These are phyloP conservation scores for Cryptosporidium baileyi DNA, from an alignment of 169 alveolate genomes.

Conservation along the genomic window DNA sequence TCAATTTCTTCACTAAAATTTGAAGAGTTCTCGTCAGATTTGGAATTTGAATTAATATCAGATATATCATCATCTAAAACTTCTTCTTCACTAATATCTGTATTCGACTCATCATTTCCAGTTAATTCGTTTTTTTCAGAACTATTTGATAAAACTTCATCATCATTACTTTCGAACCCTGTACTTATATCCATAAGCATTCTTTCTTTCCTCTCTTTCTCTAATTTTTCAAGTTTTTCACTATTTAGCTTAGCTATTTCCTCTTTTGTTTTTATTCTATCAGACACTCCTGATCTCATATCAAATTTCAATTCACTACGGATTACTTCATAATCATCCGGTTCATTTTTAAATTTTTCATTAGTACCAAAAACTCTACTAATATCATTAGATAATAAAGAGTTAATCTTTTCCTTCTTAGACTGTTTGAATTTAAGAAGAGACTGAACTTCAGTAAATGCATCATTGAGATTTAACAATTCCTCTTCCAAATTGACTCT, in stretches of 20 bases:
- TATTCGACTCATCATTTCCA: background rate
- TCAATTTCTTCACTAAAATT: background rate
- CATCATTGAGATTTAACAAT: background rate
- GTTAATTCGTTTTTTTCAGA: background rate
- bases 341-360: background rate
- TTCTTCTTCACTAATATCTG: background rate
- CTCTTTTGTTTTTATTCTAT: conserved; percentile 50
- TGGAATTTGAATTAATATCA: background rate
- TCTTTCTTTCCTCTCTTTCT: conserved; percentile 38
- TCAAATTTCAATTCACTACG: conserved; percentile 40
- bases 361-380: background rate
- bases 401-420: conserved; percentile 27
- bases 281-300: conserved; percentile 53
- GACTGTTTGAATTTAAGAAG: conserved; percentile 23
- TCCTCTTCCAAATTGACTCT: conserved; percentile 49
- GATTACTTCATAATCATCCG: conserved; percentile 43
- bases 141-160: background rate
- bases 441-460: conserved; percentile 40
- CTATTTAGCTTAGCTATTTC: conserved; percentile 51
- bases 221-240: conserved; percentile 35
- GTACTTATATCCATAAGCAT: background rate
- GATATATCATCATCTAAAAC: background rate
- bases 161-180: background rate
- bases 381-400: background rate
- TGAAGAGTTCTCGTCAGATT: background rate